Evolutionary conservation across 2,329 filamentous ascomycete genomes (phyloP).

Genomic region (Tolypocladium inflatum): DNA sequence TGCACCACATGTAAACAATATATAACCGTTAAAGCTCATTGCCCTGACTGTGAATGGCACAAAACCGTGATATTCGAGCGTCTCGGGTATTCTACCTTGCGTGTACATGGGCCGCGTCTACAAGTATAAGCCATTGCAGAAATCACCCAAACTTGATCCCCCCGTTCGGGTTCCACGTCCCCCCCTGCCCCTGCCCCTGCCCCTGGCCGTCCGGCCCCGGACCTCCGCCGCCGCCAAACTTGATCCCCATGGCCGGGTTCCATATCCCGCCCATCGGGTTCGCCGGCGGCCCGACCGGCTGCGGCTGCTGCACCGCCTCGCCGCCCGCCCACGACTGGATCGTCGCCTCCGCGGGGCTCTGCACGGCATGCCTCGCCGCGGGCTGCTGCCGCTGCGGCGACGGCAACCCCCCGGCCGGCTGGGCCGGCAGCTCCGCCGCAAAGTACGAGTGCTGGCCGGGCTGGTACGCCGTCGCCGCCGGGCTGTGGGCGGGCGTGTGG

Average conservation of each 20-base stretch:
- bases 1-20: neutral
- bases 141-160: conserved; percentile 46
- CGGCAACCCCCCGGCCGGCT: neutral
- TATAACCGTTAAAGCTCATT: neutral
- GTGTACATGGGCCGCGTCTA: neutral
- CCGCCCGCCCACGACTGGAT: conserved; percentile 49
- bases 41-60: neutral
- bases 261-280: conserved; percentile 36
- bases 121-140: neutral
- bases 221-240: conserved; percentile 47
- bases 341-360: conserved; percentile 33
- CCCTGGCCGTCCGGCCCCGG: conserved; percentile 10
- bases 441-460: conserved; percentile 8
- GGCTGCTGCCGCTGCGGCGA: conserved; percentile 7
- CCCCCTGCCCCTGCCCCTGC: conserved; percentile 8
- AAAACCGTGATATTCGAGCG: neutral
- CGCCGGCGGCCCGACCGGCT: conserved; percentile 34
- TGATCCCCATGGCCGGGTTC: conserved; percentile 74
- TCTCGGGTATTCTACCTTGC: neutral
- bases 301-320: conserved; percentile 46
- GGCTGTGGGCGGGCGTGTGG: conserved; percentile 7
- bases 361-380: conserved; percentile 16
- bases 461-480: conserved; percentile 4
- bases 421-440: conserved; percentile 1
- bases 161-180: conserved; percentile 51